Evolutionary conservation across 2,329 filamentous ascomycete species (phyloP).

Genomic region (Stemphylium lycopersici): DNA sequence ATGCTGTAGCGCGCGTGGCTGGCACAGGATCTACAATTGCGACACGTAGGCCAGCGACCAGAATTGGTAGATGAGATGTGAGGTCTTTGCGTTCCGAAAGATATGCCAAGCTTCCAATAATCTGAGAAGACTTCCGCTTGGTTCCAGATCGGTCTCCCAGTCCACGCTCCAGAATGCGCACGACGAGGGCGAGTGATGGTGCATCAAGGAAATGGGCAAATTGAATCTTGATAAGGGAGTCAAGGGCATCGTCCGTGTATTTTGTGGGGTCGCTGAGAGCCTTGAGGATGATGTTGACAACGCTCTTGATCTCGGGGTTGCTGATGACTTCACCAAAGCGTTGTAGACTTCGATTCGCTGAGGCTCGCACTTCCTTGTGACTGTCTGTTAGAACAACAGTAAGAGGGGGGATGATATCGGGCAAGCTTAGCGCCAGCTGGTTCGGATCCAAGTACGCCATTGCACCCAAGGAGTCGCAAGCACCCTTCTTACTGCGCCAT

Average conservation of each 20-base stretch:
- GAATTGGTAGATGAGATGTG: constrained; percentile 84
- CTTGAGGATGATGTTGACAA: constrained; percentile 91
- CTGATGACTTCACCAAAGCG: constrained; percentile 98
- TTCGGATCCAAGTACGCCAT: constrained; percentile 99
- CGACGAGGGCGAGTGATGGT: constrained; percentile 91
- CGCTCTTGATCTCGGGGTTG: constrained; percentile 93
- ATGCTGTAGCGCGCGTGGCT: constrained; percentile 93
- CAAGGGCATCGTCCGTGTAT: constrained; percentile 92
- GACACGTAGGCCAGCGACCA: constrained; percentile 86
- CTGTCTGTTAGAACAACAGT: constrained; percentile 95
- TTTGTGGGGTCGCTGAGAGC: constrained; percentile 97
- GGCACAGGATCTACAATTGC: constrained; percentile 96
- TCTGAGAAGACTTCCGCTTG: constrained; percentile 94
- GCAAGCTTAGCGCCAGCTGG: constrained; percentile 87
- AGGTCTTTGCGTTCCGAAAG: constrained; percentile 96
- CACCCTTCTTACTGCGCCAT: constrained; percentile 98
- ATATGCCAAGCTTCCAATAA: constrained; percentile 96
- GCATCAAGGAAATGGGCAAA: constrained; percentile 99
- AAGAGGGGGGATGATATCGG: constrained; percentile 94
- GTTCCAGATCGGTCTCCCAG: constrained; percentile 89
- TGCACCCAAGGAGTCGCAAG: constrained; percentile 92
- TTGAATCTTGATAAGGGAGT: constrained; percentile 94
- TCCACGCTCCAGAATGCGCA: constrained; percentile 92
- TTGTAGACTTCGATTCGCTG: constrained; percentile 94
- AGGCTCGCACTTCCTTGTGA: constrained; percentile 92